Evolutionary conservation across 108 stramenopile species (phyloP), one percentile per base, ranked within the genome.

Genomic region (Epithemia pelagica): DNA sequence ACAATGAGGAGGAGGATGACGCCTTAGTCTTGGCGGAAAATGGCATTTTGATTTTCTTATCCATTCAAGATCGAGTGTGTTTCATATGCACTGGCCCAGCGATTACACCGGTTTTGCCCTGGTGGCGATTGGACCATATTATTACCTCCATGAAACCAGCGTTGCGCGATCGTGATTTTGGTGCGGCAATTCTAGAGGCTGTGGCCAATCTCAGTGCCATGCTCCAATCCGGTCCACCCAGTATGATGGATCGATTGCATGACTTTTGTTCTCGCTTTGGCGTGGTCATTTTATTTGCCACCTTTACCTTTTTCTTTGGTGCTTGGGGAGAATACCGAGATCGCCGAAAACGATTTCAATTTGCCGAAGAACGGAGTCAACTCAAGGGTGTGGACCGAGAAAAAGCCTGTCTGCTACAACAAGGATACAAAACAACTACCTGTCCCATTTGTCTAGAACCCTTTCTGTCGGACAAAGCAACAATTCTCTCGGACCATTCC

Each of bases 271-370:
- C 80, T 28, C 66, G 89, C 51, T 94, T 90, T 74, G 90, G 90
- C 3, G 74, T 89, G 15, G 88, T 91, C 22, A 82, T 94, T 76
- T 79, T 71, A 28, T 90, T 94, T 74, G 87, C 87, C 2, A 58
- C 82, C 2, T 90, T 89, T 52, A 90, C 92, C 29, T 90, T 94
- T 62, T 59, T 82, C 0, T 90, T 93, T 82, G 91, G 88, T 0
- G 84, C 87, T 0, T 93, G 87, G 87, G 91, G 89, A 24, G 89
- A 94, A 65, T 87, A 82, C 57, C 79, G 90, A 20, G 90, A 94
- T 71, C 69, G 93, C 32, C 68, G 79, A 23, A 87, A 86, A 66
- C 71, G 90, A 37, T 79, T 80, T 54, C 68, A 88, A 59, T 81
- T 82, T 60, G 86, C 85, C 0, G 84, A 88, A 59, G 28, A 73